Percentiles rank a stretch among this genome's conserved stretches.
Evolutionary conservation across 2,329 filamentous ascomycete species (phyloP).

Genomic region (Neophaeococcomyces aloes): DNA sequence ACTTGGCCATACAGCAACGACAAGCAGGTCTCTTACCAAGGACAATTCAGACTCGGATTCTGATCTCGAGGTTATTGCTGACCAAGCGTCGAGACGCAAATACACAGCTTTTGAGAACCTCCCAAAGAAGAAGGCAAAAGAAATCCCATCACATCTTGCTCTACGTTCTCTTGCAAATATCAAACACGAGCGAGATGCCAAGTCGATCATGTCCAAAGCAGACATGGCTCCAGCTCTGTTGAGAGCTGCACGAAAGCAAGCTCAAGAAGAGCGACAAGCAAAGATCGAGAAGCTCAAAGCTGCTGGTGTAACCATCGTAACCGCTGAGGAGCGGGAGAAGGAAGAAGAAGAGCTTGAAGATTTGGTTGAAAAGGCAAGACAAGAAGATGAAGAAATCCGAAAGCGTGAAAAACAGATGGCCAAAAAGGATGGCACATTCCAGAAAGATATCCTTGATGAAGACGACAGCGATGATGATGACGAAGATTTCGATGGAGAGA

Average conservation of each 20-base stretch:
- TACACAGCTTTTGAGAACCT: constrained; percentile 59
- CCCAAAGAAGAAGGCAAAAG: constrained; percentile 52
- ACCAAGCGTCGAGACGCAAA: constrained; percentile 30
- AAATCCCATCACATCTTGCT: constrained; percentile 53
- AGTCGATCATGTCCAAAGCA: constrained; percentile 52
- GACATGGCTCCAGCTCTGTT: constrained; percentile 61
- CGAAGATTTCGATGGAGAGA: constrained; percentile 36
- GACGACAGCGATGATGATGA: constrained; percentile 49
- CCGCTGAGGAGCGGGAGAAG: constrained; percentile 71
- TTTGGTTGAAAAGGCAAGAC: constrained; percentile 70
- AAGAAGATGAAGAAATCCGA: constrained; percentile 69
- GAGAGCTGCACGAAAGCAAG: constrained; percentile 67
- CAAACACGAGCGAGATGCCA: constrained; percentile 43
- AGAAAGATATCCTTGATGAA: constrained; percentile 38
- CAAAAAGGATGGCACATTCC: constrained; percentile 50
- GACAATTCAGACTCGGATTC: constrained; percentile 31
- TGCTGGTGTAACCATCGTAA: constrained; percentile 72
- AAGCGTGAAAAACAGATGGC: constrained; percentile 63
- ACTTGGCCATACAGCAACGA: not conserved
- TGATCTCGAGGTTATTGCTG: constrained; percentile 53
- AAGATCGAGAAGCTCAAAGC: constrained; percentile 65
- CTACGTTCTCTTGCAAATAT: constrained; percentile 67
- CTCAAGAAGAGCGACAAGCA: constrained; percentile 63
- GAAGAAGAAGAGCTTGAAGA: constrained; percentile 79
- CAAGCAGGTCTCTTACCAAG: not conserved